Conservation (phyloP, 129 eudicot species). For the Flaveria trinervia region DNA sequence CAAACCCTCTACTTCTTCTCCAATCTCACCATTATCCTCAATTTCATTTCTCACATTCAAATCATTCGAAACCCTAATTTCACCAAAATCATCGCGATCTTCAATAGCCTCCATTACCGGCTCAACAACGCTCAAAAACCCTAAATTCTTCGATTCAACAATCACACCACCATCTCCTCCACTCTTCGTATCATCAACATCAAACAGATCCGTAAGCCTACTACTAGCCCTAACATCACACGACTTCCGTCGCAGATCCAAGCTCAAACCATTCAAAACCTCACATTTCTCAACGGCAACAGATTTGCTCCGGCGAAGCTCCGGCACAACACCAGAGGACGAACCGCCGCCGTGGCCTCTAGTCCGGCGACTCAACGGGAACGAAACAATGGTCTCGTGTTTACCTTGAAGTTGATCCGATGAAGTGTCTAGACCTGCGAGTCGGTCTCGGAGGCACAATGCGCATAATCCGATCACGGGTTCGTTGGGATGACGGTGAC, state of each 20-base stretch:
- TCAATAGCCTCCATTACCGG: constrained; percentile 28
- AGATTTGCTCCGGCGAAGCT: constrained; percentile 81
- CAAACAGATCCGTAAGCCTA: constrained; percentile 36
- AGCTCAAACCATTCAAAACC: constrained; percentile 9
- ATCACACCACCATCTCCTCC: constrained; percentile 31
- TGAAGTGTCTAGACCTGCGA: constrained; percentile 59
- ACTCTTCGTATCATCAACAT: constrained; percentile 30
- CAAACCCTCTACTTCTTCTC: constrained; percentile 45
- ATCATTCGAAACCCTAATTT: constrained; percentile 40
- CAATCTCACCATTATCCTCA: constrained; percentile 32
- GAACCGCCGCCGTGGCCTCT: constrained; percentile 24
- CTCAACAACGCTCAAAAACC: constrained; percentile 38
- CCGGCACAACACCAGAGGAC: constrained; percentile 30
- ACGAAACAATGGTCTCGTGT: constrained; percentile 20
- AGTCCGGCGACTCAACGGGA: constrained; percentile 26
- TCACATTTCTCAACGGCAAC: constrained; percentile 50
- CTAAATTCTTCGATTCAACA: constrained; percentile 66
- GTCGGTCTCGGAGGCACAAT: constrained; percentile 81
- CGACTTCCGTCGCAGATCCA: constrained; percentile 66
- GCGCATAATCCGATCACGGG: constrained; percentile 83
- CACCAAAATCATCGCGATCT: constrained; percentile 9
- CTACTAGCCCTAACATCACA: constrained; percentile 51
- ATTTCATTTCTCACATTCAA: constrained; percentile 24
- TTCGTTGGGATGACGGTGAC: constrained; percentile 81
- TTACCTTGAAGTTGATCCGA: constrained; percentile 25